phyloP scores from a whole-genome alignment of 441 rosid species.

The Gossypium davidsonii region DNA sequence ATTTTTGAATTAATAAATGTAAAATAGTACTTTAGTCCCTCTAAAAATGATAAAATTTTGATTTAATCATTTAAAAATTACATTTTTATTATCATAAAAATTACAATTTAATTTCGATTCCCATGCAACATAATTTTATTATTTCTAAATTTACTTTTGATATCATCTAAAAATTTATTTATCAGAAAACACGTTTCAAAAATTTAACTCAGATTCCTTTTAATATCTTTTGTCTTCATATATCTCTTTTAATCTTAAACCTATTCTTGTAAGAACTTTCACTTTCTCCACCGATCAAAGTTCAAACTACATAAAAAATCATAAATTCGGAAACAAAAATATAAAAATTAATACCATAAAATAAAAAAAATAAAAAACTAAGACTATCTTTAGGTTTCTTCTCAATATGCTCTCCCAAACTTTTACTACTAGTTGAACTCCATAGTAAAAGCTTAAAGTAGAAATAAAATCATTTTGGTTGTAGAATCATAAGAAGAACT shows the following conservation, averaged over 20 bases:
- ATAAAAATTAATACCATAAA: neutral
- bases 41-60: too few species aligned
- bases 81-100: too few species aligned
- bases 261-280: neutral
- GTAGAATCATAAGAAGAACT: neutral
- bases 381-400: neutral
- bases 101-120: too few species aligned
- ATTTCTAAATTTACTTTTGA: too few species aligned
- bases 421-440: too few species aligned
- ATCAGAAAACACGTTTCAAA: neutral
- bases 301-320: neutral
- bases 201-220: neutral
- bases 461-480: neutral
- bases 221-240: neutral
- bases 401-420: neutral
- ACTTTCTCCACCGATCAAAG: neutral
- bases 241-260: neutral
- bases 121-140: too few species aligned
- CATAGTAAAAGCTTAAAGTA: neutral
- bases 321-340: neutral
- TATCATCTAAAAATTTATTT: too few species aligned
- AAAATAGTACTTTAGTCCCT: fast-evolving
- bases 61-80: too few species aligned
- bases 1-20: too few species aligned
- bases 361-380: neutral